These are phyloP conservation scores for Apiotrichum sp. DNA, from an alignment of 1,284 basidiomycete genomes.

Conservation along the genomic window DNA sequence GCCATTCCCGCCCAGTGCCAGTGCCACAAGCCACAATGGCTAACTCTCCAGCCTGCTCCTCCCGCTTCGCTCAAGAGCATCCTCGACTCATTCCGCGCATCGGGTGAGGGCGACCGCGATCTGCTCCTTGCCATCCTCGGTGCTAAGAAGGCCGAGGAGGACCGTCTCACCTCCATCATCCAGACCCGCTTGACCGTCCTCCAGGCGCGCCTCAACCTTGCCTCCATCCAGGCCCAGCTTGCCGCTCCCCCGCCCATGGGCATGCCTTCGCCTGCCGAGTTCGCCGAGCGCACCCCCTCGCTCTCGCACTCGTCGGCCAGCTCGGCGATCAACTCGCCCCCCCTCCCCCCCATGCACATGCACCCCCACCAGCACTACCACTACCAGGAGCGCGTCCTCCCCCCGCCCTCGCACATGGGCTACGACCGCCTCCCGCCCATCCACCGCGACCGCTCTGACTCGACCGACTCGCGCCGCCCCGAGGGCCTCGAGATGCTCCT, in stretches of 20 bases:
- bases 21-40: neutral
- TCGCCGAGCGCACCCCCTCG: constrained; percentile 10
- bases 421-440: constrained; percentile 3
- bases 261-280: neutral
- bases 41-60: constrained; percentile 42
- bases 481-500: constrained; percentile 21
- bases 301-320: constrained; percentile 4
- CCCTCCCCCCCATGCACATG: neutral
- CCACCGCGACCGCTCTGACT: constrained; percentile 5
- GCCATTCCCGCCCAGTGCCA: neutral
- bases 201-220: constrained; percentile 35
- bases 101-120: constrained; percentile 81
- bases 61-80: constrained; percentile 77
- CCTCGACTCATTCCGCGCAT: constrained; percentile 69
- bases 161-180: constrained; percentile 43
- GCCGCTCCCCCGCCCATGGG: neutral
- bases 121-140: constrained; percentile 80
- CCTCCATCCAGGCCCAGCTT: constrained; percentile 17
- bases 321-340: neutral
- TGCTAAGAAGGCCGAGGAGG: constrained; percentile 82
- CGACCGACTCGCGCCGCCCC: neutral
- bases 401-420: constrained; percentile 9
- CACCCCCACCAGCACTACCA: neutral
- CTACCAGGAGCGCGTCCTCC: constrained; percentile 6
- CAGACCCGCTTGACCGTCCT: constrained; percentile 43